These are phyloP conservation scores for Melampsora americana DNA, from an alignment of 1,284 basidiomycete genomes.

Conservation along the genomic window DNA sequence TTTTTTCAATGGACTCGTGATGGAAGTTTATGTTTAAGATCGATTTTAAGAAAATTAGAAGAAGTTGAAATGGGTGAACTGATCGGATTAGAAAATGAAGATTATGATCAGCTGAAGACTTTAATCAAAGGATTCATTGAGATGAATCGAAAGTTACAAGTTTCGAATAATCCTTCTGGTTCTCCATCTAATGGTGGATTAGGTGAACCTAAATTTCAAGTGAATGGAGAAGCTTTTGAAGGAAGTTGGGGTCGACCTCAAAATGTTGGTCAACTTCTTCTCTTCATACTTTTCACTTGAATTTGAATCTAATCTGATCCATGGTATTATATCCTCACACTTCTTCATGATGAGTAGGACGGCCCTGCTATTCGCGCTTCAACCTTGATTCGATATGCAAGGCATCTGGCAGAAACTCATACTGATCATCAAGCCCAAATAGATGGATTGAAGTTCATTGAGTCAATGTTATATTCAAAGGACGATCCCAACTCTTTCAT, in stretches of 20 bases:
- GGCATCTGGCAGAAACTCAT: constrained; percentile 34
- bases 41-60: constrained; percentile 36
- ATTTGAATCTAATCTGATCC: not conserved
- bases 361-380: constrained; percentile 46
- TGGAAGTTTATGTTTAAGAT: constrained; percentile 44
- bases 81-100: constrained; percentile 32
- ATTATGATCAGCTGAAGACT: constrained; percentile 47
- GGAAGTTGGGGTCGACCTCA: constrained; percentile 58
- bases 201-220: constrained; percentile 61
- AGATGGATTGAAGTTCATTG: constrained; percentile 1
- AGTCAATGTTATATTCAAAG: constrained; percentile 15
- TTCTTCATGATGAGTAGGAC: constrained; percentile 37
- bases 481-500: constrained; percentile 34
- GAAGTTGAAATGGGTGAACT: constrained; percentile 43
- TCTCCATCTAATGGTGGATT: constrained; percentile 57
- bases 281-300: not conserved
- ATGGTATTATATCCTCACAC: not conserved
- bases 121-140: constrained; percentile 53
- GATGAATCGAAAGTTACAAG: constrained; percentile 56
- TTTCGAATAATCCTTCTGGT: constrained; percentile 55
- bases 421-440: constrained; percentile 10
- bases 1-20: constrained; percentile 48
- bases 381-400: constrained; percentile 41
- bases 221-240: constrained; percentile 55
- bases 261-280: constrained; percentile 21